Percentiles rank a stretch among this genome's conserved stretches.
phyloP scores from a whole-genome alignment of 2,329 filamentous ascomycete genomes.

The Paramyrothecium roridum region DNA sequence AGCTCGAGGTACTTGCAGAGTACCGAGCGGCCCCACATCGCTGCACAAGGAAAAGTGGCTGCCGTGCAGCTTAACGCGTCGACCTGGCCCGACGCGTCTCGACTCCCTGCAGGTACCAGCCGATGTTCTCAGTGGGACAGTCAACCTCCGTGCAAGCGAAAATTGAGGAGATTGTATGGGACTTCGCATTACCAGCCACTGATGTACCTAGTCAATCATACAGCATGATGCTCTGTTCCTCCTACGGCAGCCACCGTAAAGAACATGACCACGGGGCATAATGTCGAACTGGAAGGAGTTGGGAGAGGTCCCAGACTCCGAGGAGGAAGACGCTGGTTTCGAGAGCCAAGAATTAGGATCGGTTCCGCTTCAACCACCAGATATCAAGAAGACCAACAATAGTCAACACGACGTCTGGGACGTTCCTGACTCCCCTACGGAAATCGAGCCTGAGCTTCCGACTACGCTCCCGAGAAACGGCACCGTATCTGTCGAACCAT shows the following conservation, averaged over 20 bases:
- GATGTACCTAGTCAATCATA: not conserved
- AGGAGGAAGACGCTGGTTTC: conserved; percentile 39
- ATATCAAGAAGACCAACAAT: conserved; percentile 8
- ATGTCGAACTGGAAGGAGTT: conserved; percentile 49
- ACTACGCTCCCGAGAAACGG: conserved; percentile 3
- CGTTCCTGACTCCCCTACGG: conserved; percentile 25
- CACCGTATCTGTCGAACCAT: conserved; percentile 5
- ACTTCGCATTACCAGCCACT: too few species aligned
- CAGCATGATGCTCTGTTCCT: not conserved
- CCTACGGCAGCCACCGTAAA: not conserved
- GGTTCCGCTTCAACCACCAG: not conserved
- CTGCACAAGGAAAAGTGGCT: too few species aligned
- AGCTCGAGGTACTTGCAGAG: too few species aligned
- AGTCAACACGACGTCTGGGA: conserved; percentile 29
- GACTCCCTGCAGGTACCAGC: too few species aligned
- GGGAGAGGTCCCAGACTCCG: conserved; percentile 49
- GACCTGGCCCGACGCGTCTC: conserved; percentile 18
- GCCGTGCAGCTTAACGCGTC: too few species aligned
- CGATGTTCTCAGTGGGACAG: too few species aligned
- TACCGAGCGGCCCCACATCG: too few species aligned
- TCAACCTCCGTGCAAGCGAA: too few species aligned
- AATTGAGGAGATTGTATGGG: too few species aligned
- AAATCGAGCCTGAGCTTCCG: conserved; percentile 11
- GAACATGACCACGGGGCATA: conserved; percentile 22
- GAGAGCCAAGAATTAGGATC: conserved; percentile 28